Conservation (phyloP, 768 basidiomycete species). For the Gymnopilus dilepis region DNA sequence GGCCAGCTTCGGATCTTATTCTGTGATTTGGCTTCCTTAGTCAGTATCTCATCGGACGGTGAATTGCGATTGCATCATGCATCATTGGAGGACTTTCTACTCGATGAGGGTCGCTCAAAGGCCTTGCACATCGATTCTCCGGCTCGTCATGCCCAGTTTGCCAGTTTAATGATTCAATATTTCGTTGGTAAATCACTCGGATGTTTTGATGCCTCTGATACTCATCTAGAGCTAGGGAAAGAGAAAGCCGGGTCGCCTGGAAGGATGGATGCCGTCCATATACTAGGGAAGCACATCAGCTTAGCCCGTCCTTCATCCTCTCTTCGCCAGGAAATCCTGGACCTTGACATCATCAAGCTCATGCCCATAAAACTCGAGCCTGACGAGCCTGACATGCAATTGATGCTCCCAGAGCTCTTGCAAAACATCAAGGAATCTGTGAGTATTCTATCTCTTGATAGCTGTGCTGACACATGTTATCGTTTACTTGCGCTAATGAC, state of each 20-base stretch:
- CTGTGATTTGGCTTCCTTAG: conserved; percentile 8
- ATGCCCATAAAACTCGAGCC: not conserved
- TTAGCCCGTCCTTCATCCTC: not conserved
- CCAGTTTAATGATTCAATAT: not conserved
- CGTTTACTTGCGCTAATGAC: no score
- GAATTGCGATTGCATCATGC: conserved; percentile 4
- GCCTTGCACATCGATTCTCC: not conserved
- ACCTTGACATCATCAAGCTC: not conserved
- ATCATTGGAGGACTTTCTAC: conserved; percentile 11
- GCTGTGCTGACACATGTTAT: no score
- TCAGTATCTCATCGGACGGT: not conserved
- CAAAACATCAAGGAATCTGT: no score
- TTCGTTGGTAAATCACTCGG: not conserved
- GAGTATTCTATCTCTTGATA: no score
- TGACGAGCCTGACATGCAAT: not conserved
- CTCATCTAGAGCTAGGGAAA: not conserved
- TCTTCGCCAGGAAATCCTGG: not conserved
- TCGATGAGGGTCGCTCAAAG: conserved; percentile 4
- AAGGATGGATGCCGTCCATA: not conserved
- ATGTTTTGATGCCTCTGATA: not conserved
- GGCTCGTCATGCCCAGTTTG: not conserved
- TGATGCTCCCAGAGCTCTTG: no score
- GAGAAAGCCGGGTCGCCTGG: not conserved
- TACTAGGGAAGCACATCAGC: not conserved
- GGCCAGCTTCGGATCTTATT: conserved; percentile 8